These are phyloP conservation scores for Dispira simplex DNA, from an alignment of 192 early-diverging fungal genomes.

Conservation along the genomic window DNA sequence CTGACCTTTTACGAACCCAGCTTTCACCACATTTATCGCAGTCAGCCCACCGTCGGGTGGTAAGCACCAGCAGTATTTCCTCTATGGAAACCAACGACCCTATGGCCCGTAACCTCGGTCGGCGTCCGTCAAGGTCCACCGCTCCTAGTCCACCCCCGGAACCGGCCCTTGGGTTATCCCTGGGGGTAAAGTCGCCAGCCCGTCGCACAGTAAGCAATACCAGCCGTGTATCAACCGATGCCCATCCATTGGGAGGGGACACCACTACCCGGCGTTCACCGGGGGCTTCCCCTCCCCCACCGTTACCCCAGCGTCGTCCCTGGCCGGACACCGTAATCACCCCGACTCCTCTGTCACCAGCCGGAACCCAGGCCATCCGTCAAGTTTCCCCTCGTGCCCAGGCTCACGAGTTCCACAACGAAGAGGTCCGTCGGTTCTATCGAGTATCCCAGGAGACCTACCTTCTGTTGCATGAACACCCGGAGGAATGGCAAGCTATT, in stretches of 20 bases:
- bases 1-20: too few species aligned
- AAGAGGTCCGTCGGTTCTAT: not conserved
- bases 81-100: too few species aligned
- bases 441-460: not conserved
- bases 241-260: not conserved
- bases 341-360: not conserved
- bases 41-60: too few species aligned
- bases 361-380: too few species aligned
- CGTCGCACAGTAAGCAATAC: slow-evolving; percentile 10
- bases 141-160: too few species aligned
- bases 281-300: not conserved
- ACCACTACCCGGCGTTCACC: not conserved
- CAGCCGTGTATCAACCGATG: not conserved
- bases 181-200: not conserved
- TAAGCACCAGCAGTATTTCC: too few species aligned
- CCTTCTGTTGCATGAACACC: not conserved
- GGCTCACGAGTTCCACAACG: not conserved
- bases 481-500: not conserved
- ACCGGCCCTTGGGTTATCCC: too few species aligned
- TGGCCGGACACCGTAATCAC: not conserved
- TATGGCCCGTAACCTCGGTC: too few species aligned
- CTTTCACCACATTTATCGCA: not conserved
- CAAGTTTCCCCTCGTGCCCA: not conserved
- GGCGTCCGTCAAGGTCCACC: too few species aligned
- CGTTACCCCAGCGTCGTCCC: not conserved